phyloP scores from a whole-genome alignment of 257 asterid genomes.

The Solanum lignicaule region DNA sequence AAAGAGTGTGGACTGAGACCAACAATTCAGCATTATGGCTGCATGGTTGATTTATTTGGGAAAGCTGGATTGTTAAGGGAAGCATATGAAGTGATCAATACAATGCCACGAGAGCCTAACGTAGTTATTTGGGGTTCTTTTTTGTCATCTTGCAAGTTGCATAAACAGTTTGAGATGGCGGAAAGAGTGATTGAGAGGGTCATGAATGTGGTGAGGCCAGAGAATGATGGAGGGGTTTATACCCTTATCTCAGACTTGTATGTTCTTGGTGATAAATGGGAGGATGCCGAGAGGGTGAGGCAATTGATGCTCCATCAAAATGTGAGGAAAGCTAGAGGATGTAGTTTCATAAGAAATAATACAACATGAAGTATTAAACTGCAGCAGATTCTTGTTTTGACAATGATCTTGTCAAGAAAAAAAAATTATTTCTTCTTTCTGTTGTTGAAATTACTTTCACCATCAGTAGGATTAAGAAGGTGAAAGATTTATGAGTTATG shows the following conservation, averaged over 20 bases:
- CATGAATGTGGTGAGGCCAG: slow-evolving; percentile 38
- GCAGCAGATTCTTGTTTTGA: not conserved
- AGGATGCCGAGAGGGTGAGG: slow-evolving; percentile 46
- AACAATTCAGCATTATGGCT: slow-evolving; percentile 54
- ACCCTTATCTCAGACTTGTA: slow-evolving; percentile 46
- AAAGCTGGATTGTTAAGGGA: slow-evolving; percentile 50
- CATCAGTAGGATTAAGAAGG: not conserved
- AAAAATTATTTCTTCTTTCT: not conserved
- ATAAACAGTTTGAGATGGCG: slow-evolving; percentile 43
- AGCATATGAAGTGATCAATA: slow-evolving; percentile 40
- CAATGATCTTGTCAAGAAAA: not conserved
- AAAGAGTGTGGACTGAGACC: slow-evolving; percentile 37
- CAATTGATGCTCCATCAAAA: slow-evolving; percentile 31
- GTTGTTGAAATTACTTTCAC: not conserved
- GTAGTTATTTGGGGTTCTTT: slow-evolving; percentile 62
- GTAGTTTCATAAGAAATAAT: slow-evolving; percentile 28
- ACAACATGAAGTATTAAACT: not conserved
- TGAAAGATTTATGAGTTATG: not conserved
- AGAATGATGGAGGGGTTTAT: slow-evolving; percentile 53
- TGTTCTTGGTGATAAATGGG: slow-evolving; percentile 33
- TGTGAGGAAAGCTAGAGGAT: slow-evolving; percentile 49
- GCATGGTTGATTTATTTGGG: slow-evolving; percentile 66
- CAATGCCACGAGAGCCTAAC: slow-evolving; percentile 49
- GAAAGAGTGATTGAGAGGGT: slow-evolving; percentile 45
- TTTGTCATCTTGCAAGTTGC: slow-evolving; percentile 51